A percentile compares a stretch with the other conserved stretches of the same genome.
Evolutionary conservation across 2,329 filamentous ascomycete species (phyloP).

Genomic region (Corniculantispora saksenae): DNA sequence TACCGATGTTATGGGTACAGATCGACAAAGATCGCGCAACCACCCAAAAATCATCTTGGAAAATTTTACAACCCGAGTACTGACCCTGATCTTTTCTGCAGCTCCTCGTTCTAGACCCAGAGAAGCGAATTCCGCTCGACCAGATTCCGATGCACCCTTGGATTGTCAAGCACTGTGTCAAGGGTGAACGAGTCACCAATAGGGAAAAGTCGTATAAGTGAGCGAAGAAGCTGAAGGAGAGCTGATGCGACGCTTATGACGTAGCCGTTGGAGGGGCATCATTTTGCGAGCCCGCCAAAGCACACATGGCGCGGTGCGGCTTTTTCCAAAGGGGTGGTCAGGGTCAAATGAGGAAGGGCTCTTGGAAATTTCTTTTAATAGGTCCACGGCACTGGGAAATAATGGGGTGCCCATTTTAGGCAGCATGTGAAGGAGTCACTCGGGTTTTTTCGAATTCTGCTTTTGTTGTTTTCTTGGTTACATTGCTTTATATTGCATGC

Average conservation of each 20-base stretch:
- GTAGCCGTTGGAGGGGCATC: background rate
- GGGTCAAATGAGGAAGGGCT: background rate
- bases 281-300: background rate
- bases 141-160: conserved; percentile 89
- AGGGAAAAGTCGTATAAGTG: conserved; percentile 44
- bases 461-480: conserved; percentile 16
- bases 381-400: conserved; percentile 15
- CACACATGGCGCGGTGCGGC: conserved; percentile 7
- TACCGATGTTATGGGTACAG: background rate
- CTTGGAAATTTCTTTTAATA: conserved; percentile 11
- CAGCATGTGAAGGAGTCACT: conserved; percentile 35
- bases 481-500: conserved; percentile 11
- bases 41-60: background rate
- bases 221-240: conserved; percentile 9
- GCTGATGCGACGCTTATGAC: conserved; percentile 4
- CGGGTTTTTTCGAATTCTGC: conserved; percentile 20
- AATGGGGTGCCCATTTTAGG: conserved; percentile 19
- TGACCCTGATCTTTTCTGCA: conserved; percentile 34
- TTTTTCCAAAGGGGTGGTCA: conserved; percentile 3
- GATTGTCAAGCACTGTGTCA: conserved; percentile 92
- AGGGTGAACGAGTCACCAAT: conserved; percentile 55
- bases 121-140: conserved; percentile 88
- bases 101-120: conserved; percentile 89
- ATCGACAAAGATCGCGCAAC: conserved; percentile 1
- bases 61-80: background rate